These are phyloP conservation scores for Monascus ruber DNA, from an alignment of 2,329 filamentous ascomycete species.

Conservation along the genomic window DNA sequence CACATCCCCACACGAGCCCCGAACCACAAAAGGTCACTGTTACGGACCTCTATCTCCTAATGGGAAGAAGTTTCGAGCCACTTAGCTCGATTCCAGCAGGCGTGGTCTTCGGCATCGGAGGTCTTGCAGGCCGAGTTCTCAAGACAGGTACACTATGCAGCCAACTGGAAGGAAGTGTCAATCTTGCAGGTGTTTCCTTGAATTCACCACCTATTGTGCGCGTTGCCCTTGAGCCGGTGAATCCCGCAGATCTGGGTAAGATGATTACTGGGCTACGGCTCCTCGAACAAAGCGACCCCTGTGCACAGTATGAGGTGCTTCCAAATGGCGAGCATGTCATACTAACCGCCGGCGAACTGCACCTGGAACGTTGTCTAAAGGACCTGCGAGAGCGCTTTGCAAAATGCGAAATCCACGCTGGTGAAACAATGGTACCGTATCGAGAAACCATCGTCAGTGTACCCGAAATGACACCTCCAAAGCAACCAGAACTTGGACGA, in stretches of 20 bases:
- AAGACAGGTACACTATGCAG: conserved; percentile 93
- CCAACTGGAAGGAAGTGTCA: conserved; percentile 72
- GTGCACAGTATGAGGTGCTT: conserved; percentile 89
- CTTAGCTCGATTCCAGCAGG: conserved; percentile 79
- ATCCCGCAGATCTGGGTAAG: conserved; percentile 82
- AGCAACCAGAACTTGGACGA: conserved; percentile 73
- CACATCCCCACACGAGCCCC: conserved; percentile 58
- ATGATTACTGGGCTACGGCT: conserved; percentile 83
- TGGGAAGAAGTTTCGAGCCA: conserved; percentile 80
- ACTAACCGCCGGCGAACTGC: conserved; percentile 83
- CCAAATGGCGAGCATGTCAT: conserved; percentile 91
- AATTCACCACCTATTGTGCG: conserved; percentile 84
- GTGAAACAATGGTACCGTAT: conserved; percentile 90
- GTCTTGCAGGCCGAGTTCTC: conserved; percentile 83
- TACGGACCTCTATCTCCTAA: conserved; percentile 83
- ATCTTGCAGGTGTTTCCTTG: conserved; percentile 75
- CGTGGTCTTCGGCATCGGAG: conserved; percentile 88
- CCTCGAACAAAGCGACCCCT: conserved; percentile 88
- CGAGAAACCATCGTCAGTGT: conserved; percentile 80
- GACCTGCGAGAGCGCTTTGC: conserved; percentile 89
- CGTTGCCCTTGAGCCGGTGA: conserved; percentile 85
- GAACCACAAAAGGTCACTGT: conserved; percentile 74
- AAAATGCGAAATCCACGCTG: conserved; percentile 85
- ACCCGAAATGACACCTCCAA: conserved; percentile 84
- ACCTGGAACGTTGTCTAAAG: conserved; percentile 85